phyloP scores from a whole-genome alignment of 225 moss, liverwort and hornwort species.

The Pseudoscleropodium purum region DNA sequence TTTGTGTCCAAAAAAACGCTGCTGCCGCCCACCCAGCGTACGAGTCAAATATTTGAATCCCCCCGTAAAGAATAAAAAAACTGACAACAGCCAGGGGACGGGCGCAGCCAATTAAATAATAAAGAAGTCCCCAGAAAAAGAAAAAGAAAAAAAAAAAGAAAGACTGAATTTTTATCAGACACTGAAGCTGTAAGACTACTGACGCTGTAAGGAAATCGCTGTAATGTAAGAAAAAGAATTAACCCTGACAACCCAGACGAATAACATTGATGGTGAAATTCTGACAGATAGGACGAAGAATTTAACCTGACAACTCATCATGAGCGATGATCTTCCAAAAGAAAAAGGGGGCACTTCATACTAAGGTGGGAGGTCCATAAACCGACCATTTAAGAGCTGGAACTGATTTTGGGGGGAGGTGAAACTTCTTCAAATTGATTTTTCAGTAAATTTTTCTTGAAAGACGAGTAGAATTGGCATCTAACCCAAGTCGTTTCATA shows the following conservation, averaged over 20 bases:
- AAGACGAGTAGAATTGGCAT: too few relatives aligned
- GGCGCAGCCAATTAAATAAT: background rate
- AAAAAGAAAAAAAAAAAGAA: too few relatives aligned
- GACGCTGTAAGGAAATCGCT: background rate
- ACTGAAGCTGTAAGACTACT: too few relatives aligned
- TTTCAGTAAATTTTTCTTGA: too few relatives aligned
- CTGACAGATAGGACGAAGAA: background rate
- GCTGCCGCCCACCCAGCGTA: background rate
- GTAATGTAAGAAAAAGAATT: background rate
- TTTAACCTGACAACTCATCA: background rate
- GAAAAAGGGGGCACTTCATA: background rate
- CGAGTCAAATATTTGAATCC: background rate
- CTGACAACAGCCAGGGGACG: background rate
- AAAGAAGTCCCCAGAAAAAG: background rate
- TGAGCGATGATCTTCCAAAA: background rate
- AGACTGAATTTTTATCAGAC: background rate
- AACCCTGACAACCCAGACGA: background rate
- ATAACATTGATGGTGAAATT: background rate
- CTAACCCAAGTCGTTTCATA: too few relatives aligned
- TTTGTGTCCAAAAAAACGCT: background rate
- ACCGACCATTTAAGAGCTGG: too few relatives aligned
- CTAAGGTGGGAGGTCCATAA: too few relatives aligned
- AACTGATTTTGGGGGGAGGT: too few relatives aligned
- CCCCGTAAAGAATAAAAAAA: background rate
- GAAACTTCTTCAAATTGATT: too few relatives aligned